Percentiles rank a stretch among this genome's conserved stretches.
phyloP scores from a whole-genome alignment of 2,329 filamentous ascomycete genomes.

The Lachnum nothofagi region DNA sequence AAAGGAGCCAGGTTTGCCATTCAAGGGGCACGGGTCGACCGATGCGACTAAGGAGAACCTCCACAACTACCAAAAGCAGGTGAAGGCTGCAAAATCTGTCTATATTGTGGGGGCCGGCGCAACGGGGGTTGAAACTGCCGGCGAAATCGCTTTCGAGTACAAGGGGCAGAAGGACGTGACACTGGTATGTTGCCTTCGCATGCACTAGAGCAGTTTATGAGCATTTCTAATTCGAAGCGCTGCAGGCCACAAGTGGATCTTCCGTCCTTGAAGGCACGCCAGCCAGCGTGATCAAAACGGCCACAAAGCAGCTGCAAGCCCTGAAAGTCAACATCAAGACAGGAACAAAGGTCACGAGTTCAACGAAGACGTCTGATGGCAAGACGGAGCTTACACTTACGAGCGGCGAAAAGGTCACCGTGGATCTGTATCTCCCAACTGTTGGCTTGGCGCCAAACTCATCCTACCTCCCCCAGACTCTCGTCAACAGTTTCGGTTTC shows the following conservation, averaged over 20 bases:
- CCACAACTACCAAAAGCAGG: constrained; percentile 23
- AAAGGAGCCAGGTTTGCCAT: constrained; percentile 41
- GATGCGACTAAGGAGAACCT: constrained; percentile 26
- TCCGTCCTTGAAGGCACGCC: constrained; percentile 23
- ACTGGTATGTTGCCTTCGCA: constrained; percentile 12
- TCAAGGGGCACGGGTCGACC: constrained; percentile 43
- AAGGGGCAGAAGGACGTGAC: constrained; percentile 28
- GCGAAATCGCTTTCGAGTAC: constrained; percentile 28
- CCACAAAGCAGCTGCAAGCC: constrained; percentile 43
- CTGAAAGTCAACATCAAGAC: constrained; percentile 47
- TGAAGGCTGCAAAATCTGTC: constrained; percentile 28
- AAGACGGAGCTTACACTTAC: constrained; percentile 47
- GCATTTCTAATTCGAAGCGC: background rate
- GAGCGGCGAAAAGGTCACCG: constrained; percentile 43
- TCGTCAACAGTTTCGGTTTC: constrained; percentile 43
- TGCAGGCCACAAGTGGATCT: constrained; percentile 32
- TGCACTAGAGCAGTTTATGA: background rate
- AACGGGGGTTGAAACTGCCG: constrained; percentile 33
- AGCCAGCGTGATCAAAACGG: constrained; percentile 20
- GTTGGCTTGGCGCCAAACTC: constrained; percentile 53
- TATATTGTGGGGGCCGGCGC: constrained; percentile 32
- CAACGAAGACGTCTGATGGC: constrained; percentile 37
- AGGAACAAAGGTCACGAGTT: constrained; percentile 38
- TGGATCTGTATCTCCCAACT: constrained; percentile 53
- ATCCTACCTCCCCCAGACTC: constrained; percentile 44